Percentiles rank a stretch among this genome's conserved stretches.
phyloP scores from a whole-genome alignment of 495 filamentous ascomycete species.

The Opeltia flavorubescens region DNA sequence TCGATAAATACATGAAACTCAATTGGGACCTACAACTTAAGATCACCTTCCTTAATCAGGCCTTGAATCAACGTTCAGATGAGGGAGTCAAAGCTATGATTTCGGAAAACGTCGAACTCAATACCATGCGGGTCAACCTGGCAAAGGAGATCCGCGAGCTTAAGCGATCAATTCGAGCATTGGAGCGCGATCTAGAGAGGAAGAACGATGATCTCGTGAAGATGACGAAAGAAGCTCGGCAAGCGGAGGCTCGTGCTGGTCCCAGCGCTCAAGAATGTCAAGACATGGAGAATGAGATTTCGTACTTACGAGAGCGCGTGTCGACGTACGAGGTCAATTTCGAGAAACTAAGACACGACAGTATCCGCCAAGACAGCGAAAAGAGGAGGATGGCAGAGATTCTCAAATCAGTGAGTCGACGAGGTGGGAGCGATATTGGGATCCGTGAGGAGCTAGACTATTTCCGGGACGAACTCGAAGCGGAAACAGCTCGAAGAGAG shows the following conservation, averaged over 20 bases:
- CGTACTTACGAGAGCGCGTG: slow-evolving; percentile 67
- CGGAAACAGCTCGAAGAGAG: slow-evolving; percentile 78
- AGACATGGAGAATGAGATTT: slow-evolving; percentile 70
- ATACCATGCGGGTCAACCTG: slow-evolving; percentile 71
- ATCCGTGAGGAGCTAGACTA: slow-evolving; percentile 67
- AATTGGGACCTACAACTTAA: slow-evolving; percentile 82
- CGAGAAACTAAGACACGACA: slow-evolving; percentile 65
- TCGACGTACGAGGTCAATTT: slow-evolving; percentile 73
- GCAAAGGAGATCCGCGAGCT: slow-evolving; percentile 79
- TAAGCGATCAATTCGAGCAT: slow-evolving; percentile 60
- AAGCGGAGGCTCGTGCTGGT: slow-evolving; percentile 42
- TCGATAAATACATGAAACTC: slow-evolving; percentile 86
- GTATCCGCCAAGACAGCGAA: slow-evolving; percentile 59
- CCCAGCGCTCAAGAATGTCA: slow-evolving; percentile 48
- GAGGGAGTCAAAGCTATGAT: slow-evolving; percentile 97
- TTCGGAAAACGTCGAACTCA: slow-evolving; percentile 88
- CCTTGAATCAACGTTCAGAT: slow-evolving; percentile 82
- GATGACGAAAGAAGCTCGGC: slow-evolving; percentile 25
- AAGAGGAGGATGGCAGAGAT: slow-evolving; percentile 71
- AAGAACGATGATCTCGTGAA: slow-evolving; percentile 44
- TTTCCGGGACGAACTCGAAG: slow-evolving; percentile 70
- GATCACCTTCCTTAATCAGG: slow-evolving; percentile 71
- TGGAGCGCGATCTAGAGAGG: slow-evolving; percentile 74
- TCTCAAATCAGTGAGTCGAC: slow-evolving; percentile 52
- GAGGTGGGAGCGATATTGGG: slow-evolving; percentile 48